Percentiles rank a stretch among this genome's conserved stretches.
Evolutionary conservation across 805 yeast genomes (phyloP).

Genomic region (Hanseniaspora meyeri): DNA sequence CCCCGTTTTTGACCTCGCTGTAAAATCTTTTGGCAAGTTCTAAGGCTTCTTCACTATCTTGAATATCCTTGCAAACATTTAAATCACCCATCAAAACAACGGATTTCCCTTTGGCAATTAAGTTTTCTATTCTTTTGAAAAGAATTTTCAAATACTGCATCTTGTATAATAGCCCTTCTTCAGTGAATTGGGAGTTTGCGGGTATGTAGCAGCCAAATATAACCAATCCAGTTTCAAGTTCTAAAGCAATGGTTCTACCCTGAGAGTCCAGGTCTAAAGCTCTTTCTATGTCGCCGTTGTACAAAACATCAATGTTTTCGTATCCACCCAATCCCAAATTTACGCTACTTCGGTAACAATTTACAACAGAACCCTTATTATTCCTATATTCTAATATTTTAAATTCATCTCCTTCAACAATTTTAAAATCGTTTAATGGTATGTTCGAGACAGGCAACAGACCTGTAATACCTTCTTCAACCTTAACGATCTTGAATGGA

Average conservation of each 20-base stretch:
- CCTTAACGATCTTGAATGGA: constrained; percentile 47
- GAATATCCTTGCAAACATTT: constrained; percentile 65
- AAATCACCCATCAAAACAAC: constrained; percentile 83
- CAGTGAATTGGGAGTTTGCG: constrained; percentile 67
- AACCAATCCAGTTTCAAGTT: constrained; percentile 50
- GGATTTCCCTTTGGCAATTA: constrained; percentile 46
- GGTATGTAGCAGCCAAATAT: constrained; percentile 73
- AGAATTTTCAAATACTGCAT: constrained; percentile 45
- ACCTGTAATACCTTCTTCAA: constrained; percentile 91
- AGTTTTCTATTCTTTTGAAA: constrained; percentile 46
- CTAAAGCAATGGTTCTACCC: constrained; percentile 71
- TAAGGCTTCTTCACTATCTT: constrained; percentile 68
- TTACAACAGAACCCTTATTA: neutral
- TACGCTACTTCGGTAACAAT: constrained; percentile 20
- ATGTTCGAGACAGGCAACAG: constrained; percentile 19
- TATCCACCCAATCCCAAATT: constrained; percentile 58
- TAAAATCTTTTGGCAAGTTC: constrained; percentile 13
- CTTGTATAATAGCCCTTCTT: constrained; percentile 51
- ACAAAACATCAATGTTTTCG: constrained; percentile 27
- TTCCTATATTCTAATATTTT: constrained; percentile 13
- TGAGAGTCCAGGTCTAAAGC: constrained; percentile 55
- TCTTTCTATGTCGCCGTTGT: constrained; percentile 27
- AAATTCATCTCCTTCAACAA: constrained; percentile 14
- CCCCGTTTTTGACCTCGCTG: constrained; percentile 22
- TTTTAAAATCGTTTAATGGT: neutral